Base-by-base conservation (phyloP, 176 grass and related monocot genomes). In the Tuctoria greenei region DNA sequence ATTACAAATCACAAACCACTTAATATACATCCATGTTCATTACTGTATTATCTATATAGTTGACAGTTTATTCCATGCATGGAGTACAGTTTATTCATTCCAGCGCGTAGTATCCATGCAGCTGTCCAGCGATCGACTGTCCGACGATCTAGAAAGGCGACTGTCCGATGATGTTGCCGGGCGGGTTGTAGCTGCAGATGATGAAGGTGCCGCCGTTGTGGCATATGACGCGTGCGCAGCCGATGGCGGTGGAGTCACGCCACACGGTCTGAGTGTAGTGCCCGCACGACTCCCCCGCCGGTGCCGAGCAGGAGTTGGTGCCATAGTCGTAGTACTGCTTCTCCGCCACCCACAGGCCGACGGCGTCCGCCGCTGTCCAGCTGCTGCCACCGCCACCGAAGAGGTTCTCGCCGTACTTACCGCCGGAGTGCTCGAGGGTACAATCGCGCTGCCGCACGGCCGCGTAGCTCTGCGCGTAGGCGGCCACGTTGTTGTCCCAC, bases 211-310 rank as follows among this genome's bases (percentile, higher is more conserved):
- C 75, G 36, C 17, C 35, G 49, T 34, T 9, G 73, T 24, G 57
- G 76, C 81, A 87, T 15, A 17, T 64, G 6, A 79, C 85, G 21
- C 55, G 64, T 0, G 78, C 82, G 49, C 89, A 91, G 10, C 82
- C 89, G 38, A 91, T 91, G 25, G 41, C 27, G 10, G 55, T 91
- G 13, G 85, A 82, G 61, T 66, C 24, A 0, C 81, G 21, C 89
- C 89, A 91, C 27, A 91, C 85, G 20, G 85, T 82, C 79, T 91
- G 89, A 2, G 82, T 91, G 74, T 88, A 91, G 45, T 91, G 89
- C 1, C 10, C 11, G 25, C 58, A 61, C 11, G 13, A 5, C 58
- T 61, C 0, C 4, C 25, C 58, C 11, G 13, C 12, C 8, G 51
- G 8, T 15, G 46, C 46, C n/a, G 54, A 23, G 54, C 54, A 57